phyloP scores from a whole-genome alignment of 176 grass and related monocot genomes.

The Hsuehochloa calcarea region DNA sequence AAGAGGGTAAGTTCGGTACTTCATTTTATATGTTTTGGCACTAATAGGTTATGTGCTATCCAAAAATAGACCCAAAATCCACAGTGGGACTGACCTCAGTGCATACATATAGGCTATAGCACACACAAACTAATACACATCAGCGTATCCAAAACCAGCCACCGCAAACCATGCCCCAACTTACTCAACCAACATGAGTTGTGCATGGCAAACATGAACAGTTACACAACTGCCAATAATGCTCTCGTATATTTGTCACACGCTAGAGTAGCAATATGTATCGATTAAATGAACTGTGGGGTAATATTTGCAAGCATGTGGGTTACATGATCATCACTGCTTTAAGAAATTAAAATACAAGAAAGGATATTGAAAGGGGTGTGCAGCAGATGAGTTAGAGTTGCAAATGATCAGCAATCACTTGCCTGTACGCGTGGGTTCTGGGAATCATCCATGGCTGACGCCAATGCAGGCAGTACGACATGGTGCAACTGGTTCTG shows the following conservation, averaged over 20 bases:
- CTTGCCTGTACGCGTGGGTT: conserved; percentile 95
- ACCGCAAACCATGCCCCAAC: not conserved
- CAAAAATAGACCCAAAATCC: not conserved
- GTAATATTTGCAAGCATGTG: not conserved
- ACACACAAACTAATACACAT: not conserved
- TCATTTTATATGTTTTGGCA: not conserved
- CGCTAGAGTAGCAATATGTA: not conserved
- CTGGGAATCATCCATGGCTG: conserved; percentile 92
- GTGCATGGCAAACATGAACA: not conserved
- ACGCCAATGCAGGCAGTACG: conserved; percentile 75
- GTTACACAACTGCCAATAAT: not conserved
- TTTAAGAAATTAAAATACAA: not conserved
- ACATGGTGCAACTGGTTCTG: conserved; percentile 75
- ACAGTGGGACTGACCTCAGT: not conserved
- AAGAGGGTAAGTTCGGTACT: not conserved
- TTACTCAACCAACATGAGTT: not conserved
- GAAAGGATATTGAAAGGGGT: not conserved
- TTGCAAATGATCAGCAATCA: not conserved
- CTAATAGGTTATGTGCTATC: not conserved
- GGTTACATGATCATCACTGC: conserved; percentile 1
- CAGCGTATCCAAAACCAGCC: not conserved
- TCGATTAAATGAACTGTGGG: not conserved
- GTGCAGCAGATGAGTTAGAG: conserved; percentile 19
- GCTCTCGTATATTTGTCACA: not conserved
- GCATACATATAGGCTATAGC: not conserved